Evolutionary conservation across 352 stramenopile species (phyloP).

Genomic region (Elongisporangium anandrum): DNA sequence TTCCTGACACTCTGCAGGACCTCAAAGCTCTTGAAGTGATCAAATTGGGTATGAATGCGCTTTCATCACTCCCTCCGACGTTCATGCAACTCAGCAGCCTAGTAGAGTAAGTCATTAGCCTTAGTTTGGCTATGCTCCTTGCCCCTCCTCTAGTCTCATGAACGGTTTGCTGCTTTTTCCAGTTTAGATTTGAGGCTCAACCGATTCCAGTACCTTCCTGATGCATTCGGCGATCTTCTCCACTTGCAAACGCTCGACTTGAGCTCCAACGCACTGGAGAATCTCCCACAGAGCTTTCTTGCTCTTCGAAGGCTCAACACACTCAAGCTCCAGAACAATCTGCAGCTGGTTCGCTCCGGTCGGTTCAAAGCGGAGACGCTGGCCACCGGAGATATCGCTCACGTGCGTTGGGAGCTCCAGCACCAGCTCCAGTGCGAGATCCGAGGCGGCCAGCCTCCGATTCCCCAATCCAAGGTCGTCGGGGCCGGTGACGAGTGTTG

Average conservation of each 20-base stretch:
- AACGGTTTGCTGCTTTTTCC: too few relatives aligned
- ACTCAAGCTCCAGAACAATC: constrained; percentile 50
- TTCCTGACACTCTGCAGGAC: constrained; percentile 53
- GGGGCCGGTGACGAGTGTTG: constrained; percentile 51
- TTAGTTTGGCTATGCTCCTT: background rate
- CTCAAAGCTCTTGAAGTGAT: constrained; percentile 40
- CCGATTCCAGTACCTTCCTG: constrained; percentile 39
- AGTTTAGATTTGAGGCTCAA: constrained; percentile 78
- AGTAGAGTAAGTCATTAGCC: constrained; percentile 33
- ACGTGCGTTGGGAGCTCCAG: constrained; percentile 51
- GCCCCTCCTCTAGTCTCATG: background rate
- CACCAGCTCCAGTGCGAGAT: constrained; percentile 44
- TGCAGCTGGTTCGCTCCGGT: constrained; percentile 15
- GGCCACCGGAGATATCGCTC: constrained; percentile 30
- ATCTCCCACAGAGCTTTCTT: constrained; percentile 47
- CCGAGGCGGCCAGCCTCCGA: constrained; percentile 24
- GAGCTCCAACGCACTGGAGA: constrained; percentile 52
- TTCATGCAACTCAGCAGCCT: constrained; percentile 46
- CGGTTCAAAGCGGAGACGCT: constrained; percentile 39
- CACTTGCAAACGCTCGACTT: constrained; percentile 41
- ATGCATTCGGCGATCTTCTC: constrained; percentile 36
- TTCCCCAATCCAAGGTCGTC: constrained; percentile 27
- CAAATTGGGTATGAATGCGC: constrained; percentile 53
- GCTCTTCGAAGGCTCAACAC: constrained; percentile 37
- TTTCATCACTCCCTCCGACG: constrained; percentile 41